phyloP scores from a whole-genome alignment of 2,329 filamentous ascomycete species.

The Aciculosporium take region DNA sequence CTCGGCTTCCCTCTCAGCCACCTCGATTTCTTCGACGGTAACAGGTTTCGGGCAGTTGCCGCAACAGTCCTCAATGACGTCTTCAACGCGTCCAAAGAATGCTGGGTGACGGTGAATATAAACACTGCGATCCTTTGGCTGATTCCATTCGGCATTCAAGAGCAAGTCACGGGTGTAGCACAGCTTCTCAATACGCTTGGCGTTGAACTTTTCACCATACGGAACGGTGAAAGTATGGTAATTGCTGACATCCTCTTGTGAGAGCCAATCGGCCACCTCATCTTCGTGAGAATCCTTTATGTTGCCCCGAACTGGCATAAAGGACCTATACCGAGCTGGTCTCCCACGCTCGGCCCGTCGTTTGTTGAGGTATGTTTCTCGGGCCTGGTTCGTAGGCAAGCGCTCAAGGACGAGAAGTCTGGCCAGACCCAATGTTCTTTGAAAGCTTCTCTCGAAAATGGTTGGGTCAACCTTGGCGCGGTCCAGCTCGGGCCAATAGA shows the following conservation, averaged over 20 bases:
- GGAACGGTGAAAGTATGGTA: slow-evolving; percentile 67
- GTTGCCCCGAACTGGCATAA: slow-evolving; percentile 42
- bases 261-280: slow-evolving; percentile 72
- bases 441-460: slow-evolving; percentile 72
- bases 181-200: slow-evolving; percentile 65
- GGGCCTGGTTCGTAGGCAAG: slow-evolving; percentile 52
- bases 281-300: slow-evolving; percentile 67
- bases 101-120: slow-evolving; percentile 73
- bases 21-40: slow-evolving; percentile 57
- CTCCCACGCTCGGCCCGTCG: slow-evolving; percentile 59
- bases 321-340: slow-evolving; percentile 26
- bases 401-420: slow-evolving; percentile 68
- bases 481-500: slow-evolving; percentile 64
- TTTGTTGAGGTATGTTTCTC: slow-evolving; percentile 57
- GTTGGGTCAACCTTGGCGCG: slow-evolving; percentile 68
- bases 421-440: slow-evolving; percentile 60
- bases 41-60: slow-evolving; percentile 57
- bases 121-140: slow-evolving; percentile 57
- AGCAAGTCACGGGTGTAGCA: slow-evolving; percentile 70
- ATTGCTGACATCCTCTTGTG: slow-evolving; percentile 60
- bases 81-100: slow-evolving; percentile 64
- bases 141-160: slow-evolving; percentile 79
- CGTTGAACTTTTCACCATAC: slow-evolving; percentile 47
- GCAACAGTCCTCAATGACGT: slow-evolving; percentile 71
- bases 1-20: slow-evolving; percentile 58